phyloP scores from a whole-genome alignment of 2,329 filamentous ascomycete genomes.

The Paecilomyces dactylethromorphus region DNA sequence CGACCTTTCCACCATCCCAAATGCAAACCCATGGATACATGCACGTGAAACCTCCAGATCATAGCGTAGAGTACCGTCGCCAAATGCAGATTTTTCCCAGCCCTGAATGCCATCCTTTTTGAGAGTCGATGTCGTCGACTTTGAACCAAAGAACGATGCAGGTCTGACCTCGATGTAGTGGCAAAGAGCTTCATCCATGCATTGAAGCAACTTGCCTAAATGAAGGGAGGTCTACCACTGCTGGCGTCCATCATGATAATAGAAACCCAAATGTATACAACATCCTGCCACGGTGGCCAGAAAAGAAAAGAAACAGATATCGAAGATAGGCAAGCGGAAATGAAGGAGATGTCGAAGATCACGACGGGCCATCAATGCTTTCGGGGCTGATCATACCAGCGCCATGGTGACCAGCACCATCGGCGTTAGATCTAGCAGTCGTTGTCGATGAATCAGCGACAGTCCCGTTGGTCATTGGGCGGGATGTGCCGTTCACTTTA shows the following conservation, averaged over 20 bases:
- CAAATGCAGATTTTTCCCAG: neutral
- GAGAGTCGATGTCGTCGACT: neutral
- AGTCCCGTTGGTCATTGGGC: constrained; percentile 51
- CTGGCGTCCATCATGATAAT: neutral
- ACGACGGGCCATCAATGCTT: constrained; percentile 53
- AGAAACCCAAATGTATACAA: neutral
- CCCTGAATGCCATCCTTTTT: neutral
- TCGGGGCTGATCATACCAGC: constrained; percentile 81
- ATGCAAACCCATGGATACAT: neutral
- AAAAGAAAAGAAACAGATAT: neutral
- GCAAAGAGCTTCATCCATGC: neutral
- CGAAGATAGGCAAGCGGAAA: neutral
- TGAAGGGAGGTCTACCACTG: neutral
- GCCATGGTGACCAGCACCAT: constrained; percentile 39
- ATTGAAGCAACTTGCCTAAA: neutral
- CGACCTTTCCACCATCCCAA: neutral
- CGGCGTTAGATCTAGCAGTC: constrained; percentile 19
- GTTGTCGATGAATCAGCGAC: constrained; percentile 38
- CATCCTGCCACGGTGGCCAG: neutral
- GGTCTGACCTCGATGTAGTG: neutral
- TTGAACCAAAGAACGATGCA: neutral
- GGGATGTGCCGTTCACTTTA: constrained; percentile 28
- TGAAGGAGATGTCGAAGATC: constrained; percentile 1
- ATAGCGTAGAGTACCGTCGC: neutral
- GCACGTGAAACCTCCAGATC: neutral